Base-by-base conservation (phyloP, 345 rosid genomes). In the Salix arbutifolia region DNA sequence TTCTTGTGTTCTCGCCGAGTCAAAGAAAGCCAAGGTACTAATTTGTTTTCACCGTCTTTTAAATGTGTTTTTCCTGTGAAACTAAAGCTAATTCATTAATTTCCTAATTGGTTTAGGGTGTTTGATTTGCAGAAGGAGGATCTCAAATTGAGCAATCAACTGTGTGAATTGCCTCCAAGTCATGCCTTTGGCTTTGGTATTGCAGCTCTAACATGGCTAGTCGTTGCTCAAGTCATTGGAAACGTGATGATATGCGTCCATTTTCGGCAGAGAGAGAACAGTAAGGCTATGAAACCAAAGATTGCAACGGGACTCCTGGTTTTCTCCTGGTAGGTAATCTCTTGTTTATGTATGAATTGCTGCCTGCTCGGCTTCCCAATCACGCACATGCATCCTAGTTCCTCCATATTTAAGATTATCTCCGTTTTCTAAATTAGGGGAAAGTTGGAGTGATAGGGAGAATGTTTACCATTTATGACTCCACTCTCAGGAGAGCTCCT, bases 1-100 rank as follows among this genome's bases (percentile, higher is more conserved):
- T 69, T 86, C 87, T 19, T 91, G 94, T 83, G 30, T 92, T 3
- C 31, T 86, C 26, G 93, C 98, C 7, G 97, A 91, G 83, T 72
- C 82, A 69, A 88, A 86, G 75, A 89, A 81, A 87, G 69, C 90
- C 74, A 85, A 91, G 97, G 97, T 94, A 71, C 28, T 14, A 16
- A 0, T 21, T 35, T 28, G 13, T 0, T 5, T 37, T 50, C 30
- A 3, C 28, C 25, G 33, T 26, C 1, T 68, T 58, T 13, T 14
- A 35, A 14, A 17, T 18, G 10, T 56, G 6, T 42, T 7, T 31
- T 53, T 18, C 3, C 21, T 40, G 37, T 35, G 17, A 28, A 8
- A 7, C 30, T 52, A 2, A 10, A 64, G 6, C 16, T 28, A 26
- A 28, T 8, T 23, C 28, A 16, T 12, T 2, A 8, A 12, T 46